These are phyloP conservation scores for Forsythia viridissima DNA, from an alignment of 257 asterid species.

Conservation along the genomic window DNA sequence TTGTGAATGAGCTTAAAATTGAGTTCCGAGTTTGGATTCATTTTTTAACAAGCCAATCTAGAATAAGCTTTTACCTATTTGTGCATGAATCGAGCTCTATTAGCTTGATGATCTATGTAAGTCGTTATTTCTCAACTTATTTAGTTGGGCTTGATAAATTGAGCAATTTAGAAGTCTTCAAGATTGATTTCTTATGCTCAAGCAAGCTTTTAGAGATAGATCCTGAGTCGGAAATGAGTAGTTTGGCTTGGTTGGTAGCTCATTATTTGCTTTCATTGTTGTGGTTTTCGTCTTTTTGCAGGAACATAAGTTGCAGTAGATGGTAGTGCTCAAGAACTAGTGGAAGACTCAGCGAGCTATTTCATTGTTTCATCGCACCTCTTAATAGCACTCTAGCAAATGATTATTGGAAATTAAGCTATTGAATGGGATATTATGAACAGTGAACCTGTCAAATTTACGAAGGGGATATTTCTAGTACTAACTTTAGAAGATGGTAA, in stretches of 20 bases:
- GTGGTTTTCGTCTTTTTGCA: neutral
- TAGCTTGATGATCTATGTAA: neutral
- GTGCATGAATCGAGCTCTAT: neutral
- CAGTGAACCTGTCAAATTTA: neutral
- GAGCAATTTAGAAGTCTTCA: neutral
- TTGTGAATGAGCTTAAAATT: neutral
- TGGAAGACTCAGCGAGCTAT: neutral
- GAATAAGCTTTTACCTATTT: neutral
- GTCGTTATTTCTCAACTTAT: neutral
- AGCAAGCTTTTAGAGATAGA: neutral
- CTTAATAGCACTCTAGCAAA: neutral
- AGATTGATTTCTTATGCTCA: neutral
- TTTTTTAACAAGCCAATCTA: neutral
- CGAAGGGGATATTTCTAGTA: neutral
- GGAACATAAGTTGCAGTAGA: neutral
- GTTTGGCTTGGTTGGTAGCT: neutral
- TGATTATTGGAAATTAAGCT: neutral
- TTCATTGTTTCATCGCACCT: neutral
- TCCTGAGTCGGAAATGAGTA: neutral
- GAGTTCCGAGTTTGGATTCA: neutral
- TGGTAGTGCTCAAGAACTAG: neutral
- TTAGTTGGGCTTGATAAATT: neutral
- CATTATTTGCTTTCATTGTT: neutral
- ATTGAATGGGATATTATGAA: neutral
- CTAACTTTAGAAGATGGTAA: neutral